Evolutionary conservation across 495 filamentous ascomycete genomes (phyloP).

Genomic region (Pyrenopolyporus hunteri): DNA sequence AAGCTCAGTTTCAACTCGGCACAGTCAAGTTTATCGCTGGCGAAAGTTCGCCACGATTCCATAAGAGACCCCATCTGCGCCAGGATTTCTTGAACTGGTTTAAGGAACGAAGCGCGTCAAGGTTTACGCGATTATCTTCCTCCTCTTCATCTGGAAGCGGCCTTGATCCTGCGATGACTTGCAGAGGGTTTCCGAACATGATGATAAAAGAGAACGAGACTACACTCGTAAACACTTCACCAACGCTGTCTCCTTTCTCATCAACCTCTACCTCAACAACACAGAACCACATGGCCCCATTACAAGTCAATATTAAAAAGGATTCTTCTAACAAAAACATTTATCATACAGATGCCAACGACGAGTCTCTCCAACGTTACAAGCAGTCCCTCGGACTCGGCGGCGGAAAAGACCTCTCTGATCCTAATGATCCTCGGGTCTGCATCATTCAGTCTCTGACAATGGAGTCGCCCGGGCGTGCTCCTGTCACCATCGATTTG

Average conservation of each 20-base stretch:
- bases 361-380: constrained; percentile 95
- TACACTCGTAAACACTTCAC: constrained; percentile 1
- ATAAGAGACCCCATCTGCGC: constrained; percentile 5
- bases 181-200: constrained; percentile 30
- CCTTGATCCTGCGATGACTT: constrained; percentile 37
- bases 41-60: neutral
- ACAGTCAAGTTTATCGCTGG: neutral
- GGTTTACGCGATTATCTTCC: constrained; percentile 8
- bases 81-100: constrained; percentile 23
- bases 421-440: constrained; percentile 78
- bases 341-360: constrained; percentile 61
- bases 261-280: neutral
- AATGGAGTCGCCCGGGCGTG: constrained; percentile 77
- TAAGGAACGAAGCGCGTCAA: neutral
- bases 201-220: constrained; percentile 13
- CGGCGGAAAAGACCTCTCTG: constrained; percentile 61
- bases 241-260: neutral
- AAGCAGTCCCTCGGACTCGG: constrained; percentile 93
- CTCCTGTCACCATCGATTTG: constrained; percentile 86
- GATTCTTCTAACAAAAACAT: constrained; percentile 32
- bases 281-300: constrained; percentile 7
- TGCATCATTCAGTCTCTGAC: constrained; percentile 91
- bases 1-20: constrained; percentile 2
- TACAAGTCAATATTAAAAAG: constrained; percentile 1
- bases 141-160: constrained; percentile 17